Percentiles rank a stretch among this genome's conserved stretches.
Conservation (phyloP, 1,139 yeast species). For the Diutina catenulata region DNA sequence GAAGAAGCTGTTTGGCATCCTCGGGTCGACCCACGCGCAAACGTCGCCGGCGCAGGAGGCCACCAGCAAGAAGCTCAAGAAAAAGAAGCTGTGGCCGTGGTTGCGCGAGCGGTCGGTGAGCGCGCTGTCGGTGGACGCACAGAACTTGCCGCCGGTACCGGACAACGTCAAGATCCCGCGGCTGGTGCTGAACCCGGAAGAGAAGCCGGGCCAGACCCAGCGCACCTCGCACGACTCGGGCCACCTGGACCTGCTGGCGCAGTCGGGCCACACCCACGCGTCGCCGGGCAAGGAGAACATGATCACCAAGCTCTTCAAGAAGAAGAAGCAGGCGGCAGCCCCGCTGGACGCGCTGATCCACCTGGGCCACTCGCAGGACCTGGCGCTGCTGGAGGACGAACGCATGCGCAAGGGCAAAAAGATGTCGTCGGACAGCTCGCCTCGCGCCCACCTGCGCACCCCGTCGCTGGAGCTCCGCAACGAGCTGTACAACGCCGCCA, state of each 20-base stretch:
- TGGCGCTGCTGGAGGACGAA: neutral
- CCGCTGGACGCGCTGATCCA: neutral
- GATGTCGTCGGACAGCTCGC: neutral
- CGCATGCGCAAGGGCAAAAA: neutral
- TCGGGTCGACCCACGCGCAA: neutral
- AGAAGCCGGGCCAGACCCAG: neutral
- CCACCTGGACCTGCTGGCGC: no score
- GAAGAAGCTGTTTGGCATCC: conserved; percentile 17
- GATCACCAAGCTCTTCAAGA: conserved; percentile 32
- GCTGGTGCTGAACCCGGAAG: conserved; percentile 5
- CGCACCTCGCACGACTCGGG: no score
- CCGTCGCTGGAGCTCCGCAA: conserved; percentile 4
- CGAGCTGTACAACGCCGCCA: conserved; percentile 1
- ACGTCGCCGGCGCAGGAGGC: neutral
- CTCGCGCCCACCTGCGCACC: neutral
- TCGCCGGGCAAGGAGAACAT: conserved; percentile 13
- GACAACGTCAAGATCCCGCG: conserved; percentile 4
- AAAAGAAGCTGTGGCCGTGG: conserved; percentile 33
- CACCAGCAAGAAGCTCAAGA: conserved; percentile 15
- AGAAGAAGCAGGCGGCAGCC: conserved; percentile 15
- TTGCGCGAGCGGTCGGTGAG: conserved; percentile 5
- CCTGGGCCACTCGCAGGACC: neutral
- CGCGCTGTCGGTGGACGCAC: conserved; percentile 3
- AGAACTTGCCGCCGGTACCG: conserved; percentile 2
- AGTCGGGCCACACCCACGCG: neutral